Evolutionary conservation across 345 rosid genomes (phyloP).

Genomic region (Eucalyptus shirleyi): DNA sequence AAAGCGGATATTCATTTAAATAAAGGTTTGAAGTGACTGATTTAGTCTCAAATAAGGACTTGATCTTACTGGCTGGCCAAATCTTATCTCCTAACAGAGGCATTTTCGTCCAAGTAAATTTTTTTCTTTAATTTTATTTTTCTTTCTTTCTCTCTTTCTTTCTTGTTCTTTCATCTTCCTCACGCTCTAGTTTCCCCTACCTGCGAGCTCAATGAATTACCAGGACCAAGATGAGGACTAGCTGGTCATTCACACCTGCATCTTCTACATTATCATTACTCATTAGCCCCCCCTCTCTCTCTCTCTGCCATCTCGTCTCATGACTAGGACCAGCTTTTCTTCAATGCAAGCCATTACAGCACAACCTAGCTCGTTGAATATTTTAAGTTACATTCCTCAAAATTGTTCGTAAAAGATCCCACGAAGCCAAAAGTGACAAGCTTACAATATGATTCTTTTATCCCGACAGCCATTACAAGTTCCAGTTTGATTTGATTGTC

Average conservation of each 20-base stretch:
- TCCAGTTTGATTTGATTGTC: background rate
- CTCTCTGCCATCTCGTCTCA: background rate
- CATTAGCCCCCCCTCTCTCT: no score
- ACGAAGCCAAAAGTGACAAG: constrained; percentile 41
- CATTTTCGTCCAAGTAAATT: rapidly evolving
- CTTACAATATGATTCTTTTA: background rate
- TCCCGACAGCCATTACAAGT: background rate
- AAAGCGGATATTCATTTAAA: rapidly evolving
- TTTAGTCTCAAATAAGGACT: rapidly evolving
- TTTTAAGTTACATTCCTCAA: background rate
- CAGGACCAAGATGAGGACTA: no score
- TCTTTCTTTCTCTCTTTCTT: no score
- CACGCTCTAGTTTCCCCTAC: rapidly evolving
- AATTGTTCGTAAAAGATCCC: constrained; percentile 42
- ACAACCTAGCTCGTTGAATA: background rate
- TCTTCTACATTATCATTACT: no score
- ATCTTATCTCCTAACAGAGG: rapidly evolving
- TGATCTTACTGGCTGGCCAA: rapidly evolving
- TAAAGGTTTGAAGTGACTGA: rapidly evolving
- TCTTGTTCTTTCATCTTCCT: no score
- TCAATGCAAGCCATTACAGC: background rate
- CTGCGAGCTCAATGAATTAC: no score
- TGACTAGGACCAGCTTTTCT: background rate
- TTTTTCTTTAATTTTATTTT: no score
- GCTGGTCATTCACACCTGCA: no score